Evolutionary conservation across 2,329 filamentous ascomycete species (phyloP), one percentile per base, ranked within the genome.

Genomic region (Talaromyces piceae): DNA sequence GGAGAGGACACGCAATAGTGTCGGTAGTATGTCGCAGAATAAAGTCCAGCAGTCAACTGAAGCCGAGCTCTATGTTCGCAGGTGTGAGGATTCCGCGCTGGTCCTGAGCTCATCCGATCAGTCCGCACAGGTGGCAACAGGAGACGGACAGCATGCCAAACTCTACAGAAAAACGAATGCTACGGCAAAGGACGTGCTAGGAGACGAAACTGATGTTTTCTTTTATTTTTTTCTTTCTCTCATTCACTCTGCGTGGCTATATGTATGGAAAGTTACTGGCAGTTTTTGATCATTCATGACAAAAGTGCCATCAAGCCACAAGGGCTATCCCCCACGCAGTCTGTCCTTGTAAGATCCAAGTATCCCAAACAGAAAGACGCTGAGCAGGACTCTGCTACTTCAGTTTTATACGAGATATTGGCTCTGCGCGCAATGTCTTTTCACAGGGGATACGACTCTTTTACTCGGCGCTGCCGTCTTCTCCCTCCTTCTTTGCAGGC

Each of bases 401-500:
- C 33, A 18, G 16, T 18, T 1, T 9, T 20, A 37, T 37, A 18
- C 16, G 33, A 37, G 33, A 9, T 37, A 7, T 18, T 37, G 20
- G 33, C 33, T 20, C 33, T 37, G 16, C n/a, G 16, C 33, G 16
- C 33, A 37, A 4, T 37, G 33, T 37, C 33, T 37, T 18, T 6
- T 37, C 3, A 3, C n/a, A 37, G 16, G 33, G 33, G 33, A 37
- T 37, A 6, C 6, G 13, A 9, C 20, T 37, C n/a, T 16, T 37
- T 9, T 37, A 37, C 63, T 74, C 68, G 18, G 72, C 68, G 37
- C 66, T 61, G 25, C 58, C 60, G 18, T 67, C 66, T 52, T 70
- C 51, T 65, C 61, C 45, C 45, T 68, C 70, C 49, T 74, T 68
- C 68, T 77, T 77, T 62, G 71, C 73, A 47, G 69, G 58, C 78